Evolutionary conservation across 495 filamentous ascomycete species (phyloP), one percentile per base, ranked within the genome.

Genomic region (Penicillium cosmopolitanum): DNA sequence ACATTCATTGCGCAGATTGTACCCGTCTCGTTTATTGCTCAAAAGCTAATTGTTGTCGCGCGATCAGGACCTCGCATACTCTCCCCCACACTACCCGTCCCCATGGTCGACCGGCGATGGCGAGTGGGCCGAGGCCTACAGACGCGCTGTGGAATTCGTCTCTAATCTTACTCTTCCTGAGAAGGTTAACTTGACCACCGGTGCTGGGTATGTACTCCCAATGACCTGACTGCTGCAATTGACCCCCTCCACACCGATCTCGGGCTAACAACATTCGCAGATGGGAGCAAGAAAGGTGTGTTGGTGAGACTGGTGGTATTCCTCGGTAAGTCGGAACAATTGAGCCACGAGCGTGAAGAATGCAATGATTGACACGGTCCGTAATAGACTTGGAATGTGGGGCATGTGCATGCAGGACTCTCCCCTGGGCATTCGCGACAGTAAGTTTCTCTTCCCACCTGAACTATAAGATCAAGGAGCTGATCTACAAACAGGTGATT

Each of bases 161-260:
- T 88, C 86, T 7, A 85, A 91, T 73, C 76, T 97, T 70, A 97
- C 92, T 0, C 74, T 97, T 57, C 74, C 87, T 11, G 93, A 97
- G 78, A 97, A 97, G 80, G 89, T 96, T 69, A 97, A 97, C 66
- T 66, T 97, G 58, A 96, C 93, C 2, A 96, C 91, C 10, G 93
- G 93, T 71, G 80, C 88, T 60, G 92, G 92, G 80, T 91, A 73
- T 31, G 70, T 63, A 34, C n/a, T 56, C 42, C 58, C 63, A 18
- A 60, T 44, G 16, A 10, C 42, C 1, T 44, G 15, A 44, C 8
- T 44, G 28, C 28, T 44, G 42, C 42, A 38, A 15, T 13, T 38
- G 36, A 13, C 36, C 36, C 36, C 12, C 36, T n/a, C 36, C 2
- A n/a, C 10, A 12, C 36, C 36, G 16, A 19, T 9, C 42, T 16